Base-by-base conservation (phyloP, 2,329 filamentous ascomycete genomes). In the Dothideomycetes sp. region DNA sequence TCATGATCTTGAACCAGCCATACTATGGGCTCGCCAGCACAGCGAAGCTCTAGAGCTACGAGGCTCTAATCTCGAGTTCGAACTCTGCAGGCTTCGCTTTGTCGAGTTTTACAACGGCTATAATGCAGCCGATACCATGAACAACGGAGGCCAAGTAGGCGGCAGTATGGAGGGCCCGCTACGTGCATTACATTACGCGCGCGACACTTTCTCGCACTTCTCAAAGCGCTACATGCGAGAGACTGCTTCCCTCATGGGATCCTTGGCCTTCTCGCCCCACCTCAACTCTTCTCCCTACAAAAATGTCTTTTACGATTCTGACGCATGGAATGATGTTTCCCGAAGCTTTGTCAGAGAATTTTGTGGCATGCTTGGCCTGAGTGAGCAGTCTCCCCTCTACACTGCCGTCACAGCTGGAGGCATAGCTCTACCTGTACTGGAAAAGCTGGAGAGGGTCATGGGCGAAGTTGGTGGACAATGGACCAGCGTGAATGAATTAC, bases 61-160 rank as follows among this genome's bases (percentile, higher is more conserved):
- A 35, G 89, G 88, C 3, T 94, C 86, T 53, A 94, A 94, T 51
- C 74, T 98, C 2, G 89, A 96, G 57, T 98, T 96, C 47, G 89
- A 98, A 54, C 77, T 98, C 2, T 85, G 81, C 62, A 83, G 86
- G 48, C 69, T 96, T 14, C 86, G 94, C 50, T 98, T 84, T 52
- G 74, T 96, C 24, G 89, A 84, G 74, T 72, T 95, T 1, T 94
- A 93, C 61, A 77, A 81, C 46, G 79, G 81, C 0, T 12, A 27
- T 4, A 15, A 24, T 9, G 72, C 75, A 8, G 63, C 46, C 9
- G 44, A 50, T 17, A 24, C 42, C 34, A 49, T 50, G 48, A 44
- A 77, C 1, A 69, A 75, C 7, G 22, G 22, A 12, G 69, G 74
- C 34, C 65, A 72, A 36, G 62, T 61, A 3, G 51, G 51, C 3